phyloP scores from a whole-genome alignment of 805 yeast genomes.

The Priceomyces melissophilus region DNA sequence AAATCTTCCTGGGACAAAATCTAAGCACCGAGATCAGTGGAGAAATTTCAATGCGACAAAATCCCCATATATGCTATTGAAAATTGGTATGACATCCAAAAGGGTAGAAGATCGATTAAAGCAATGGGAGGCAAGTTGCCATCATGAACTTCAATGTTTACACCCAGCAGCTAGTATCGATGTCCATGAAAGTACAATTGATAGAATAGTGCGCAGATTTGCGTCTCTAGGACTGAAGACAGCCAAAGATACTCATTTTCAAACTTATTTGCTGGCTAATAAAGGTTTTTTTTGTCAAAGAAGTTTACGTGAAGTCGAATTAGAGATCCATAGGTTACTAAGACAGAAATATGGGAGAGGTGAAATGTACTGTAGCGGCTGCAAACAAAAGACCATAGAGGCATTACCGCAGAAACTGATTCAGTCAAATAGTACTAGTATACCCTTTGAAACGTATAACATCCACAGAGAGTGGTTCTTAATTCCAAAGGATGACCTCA shows the following conservation, averaged over 20 bases:
- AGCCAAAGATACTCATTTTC: conserved; percentile 3
- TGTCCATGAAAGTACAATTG: background rate
- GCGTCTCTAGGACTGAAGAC: background rate
- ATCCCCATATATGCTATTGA: conserved; percentile 39
- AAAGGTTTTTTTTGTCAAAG: conserved; percentile 34
- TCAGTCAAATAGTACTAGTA: background rate
- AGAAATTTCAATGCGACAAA: conserved; percentile 32
- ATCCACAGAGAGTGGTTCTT: conserved; percentile 57
- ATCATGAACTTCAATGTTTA: conserved; percentile 40
- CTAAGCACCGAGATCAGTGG: conserved; percentile 23
- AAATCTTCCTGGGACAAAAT: conserved; percentile 21
- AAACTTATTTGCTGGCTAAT: conserved; percentile 17
- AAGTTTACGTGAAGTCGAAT: conserved; percentile 37
- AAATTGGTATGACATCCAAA: conserved; percentile 54
- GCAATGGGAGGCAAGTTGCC: conserved; percentile 55
- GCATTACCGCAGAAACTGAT: background rate
- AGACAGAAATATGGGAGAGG: conserved; percentile 45
- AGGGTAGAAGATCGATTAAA: conserved; percentile 37
- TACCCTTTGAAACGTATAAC: conserved; percentile 16
- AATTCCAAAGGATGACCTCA: conserved; percentile 42
- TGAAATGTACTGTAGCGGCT: conserved; percentile 46
- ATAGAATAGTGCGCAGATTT: conserved; percentile 6
- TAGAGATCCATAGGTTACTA: conserved; percentile 37
- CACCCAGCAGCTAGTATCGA: conserved; percentile 21
- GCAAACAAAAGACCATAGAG: conserved; percentile 16